Evolutionary conservation across 2,329 filamentous ascomycete species (phyloP), one percentile per base, ranked within the genome.

Genomic region (Phaeosphaeriaceae sp.): DNA sequence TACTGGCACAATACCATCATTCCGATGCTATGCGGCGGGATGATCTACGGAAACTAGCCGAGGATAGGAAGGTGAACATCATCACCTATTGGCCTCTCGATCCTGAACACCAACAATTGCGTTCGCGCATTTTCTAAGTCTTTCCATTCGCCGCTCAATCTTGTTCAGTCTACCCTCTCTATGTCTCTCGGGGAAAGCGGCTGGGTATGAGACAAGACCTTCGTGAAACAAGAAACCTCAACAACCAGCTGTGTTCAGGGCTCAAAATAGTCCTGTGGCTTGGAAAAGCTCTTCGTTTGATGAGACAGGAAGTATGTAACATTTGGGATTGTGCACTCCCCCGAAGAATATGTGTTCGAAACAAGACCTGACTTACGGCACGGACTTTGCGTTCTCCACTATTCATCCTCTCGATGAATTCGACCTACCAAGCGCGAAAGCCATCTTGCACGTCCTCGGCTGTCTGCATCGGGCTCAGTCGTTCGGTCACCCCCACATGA

Each of bases 11-110:
- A 53, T 51, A 55, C 25, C 58, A 25, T 47, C 45, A 47, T 56
- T 40, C 53, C 63, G 55, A 66, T 54, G 59, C 55, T 62, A 64
- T 27, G 22, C 51, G n/a, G 41, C 42, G 42, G n/a, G 50, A 54
- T 52, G 50, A 36, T 36, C 31, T 36, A 15, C 31, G 6, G 13
- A 36, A 49, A n/a, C 52, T 53, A 58, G 49, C 40, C 42, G 44
- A 41, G 53, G 36, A 44, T 53, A 36, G 51, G 41, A 47, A 53
- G 51, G 41, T 33, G n/a, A 13, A 22, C 50, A 31, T 44, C 11
- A 49, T 36, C 31, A 36, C 31, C 11, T 36, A 9, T 27, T 27
- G 25, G 25, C 25, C 9, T 9, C 25, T 27, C 25, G 25, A 27
- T 5, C n/a, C 20, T 15, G 11, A 45, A 45, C 19, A 21, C 42